These are phyloP conservation scores for Candida sithepensis DNA, from an alignment of 805 yeast genomes.

Conservation along the genomic window DNA sequence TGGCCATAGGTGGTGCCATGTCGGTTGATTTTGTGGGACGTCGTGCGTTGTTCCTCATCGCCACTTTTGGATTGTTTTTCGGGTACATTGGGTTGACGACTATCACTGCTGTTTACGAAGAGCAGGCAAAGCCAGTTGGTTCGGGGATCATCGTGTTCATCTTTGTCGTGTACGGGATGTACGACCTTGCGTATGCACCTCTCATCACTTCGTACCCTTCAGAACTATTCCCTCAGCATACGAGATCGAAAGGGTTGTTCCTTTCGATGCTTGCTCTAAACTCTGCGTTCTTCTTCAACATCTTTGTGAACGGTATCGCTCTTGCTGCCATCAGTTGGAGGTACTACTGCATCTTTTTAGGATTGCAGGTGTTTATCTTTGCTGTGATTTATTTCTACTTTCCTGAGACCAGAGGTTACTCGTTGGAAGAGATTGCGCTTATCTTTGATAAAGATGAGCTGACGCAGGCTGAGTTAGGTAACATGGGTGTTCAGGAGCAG, in stretches of 20 bases:
- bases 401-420: slow-evolving; percentile 44
- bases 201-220: slow-evolving; percentile 40
- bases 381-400: slow-evolving; percentile 32
- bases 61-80: slow-evolving; percentile 35
- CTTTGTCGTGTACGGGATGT: slow-evolving; percentile 33
- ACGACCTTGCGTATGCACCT: slow-evolving; percentile 44
- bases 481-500: no score
- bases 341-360: slow-evolving; percentile 35
- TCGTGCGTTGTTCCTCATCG: slow-evolving; percentile 35
- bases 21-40: slow-evolving; percentile 32
- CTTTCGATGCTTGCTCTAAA: slow-evolving; percentile 13
- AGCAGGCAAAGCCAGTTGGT: slow-evolving; percentile 18
- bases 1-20: slow-evolving; percentile 29
- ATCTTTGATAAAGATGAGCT: slow-evolving; percentile 36
- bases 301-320: slow-evolving; percentile 33
- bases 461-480: no score
- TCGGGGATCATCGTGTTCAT: slow-evolving; percentile 20
- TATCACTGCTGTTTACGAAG: slow-evolving; percentile 37
- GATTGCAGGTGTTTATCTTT: slow-evolving; percentile 26
- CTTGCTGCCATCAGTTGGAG: slow-evolving; percentile 37
- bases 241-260: slow-evolving; percentile 63
- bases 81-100: slow-evolving; percentile 43
- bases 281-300: slow-evolving; percentile 18
- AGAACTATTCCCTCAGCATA: slow-evolving; percentile 53
- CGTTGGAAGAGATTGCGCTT: slow-evolving; percentile 36